Evolutionary conservation across 192 early-diverging fungal species (phyloP).

Genomic region (Geranomyces michiganensis): DNA sequence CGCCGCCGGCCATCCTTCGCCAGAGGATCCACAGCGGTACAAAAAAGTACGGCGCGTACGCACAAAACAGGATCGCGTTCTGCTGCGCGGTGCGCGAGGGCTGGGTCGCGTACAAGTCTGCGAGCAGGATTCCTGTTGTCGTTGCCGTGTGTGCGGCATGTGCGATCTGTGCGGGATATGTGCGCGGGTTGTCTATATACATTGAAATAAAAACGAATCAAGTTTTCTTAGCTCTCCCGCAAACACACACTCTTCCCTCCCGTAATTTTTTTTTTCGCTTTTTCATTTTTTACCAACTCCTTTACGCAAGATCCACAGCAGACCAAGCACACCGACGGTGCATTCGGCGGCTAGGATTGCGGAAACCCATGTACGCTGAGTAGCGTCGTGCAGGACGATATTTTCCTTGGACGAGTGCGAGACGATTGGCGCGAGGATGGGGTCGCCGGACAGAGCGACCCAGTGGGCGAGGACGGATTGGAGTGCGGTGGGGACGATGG

Average conservation of each 20-base stretch:
- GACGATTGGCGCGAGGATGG: neutral
- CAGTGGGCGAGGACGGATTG: neutral
- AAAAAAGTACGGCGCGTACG: constrained; percentile 10
- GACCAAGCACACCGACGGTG: neutral
- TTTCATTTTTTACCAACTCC: constrained; percentile 8
- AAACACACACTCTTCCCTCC: neutral
- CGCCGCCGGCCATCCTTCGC: too few species aligned
- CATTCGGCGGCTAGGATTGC: neutral
- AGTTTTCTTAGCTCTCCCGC: neutral
- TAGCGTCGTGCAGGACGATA: too few species aligned
- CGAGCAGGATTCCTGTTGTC: neutral
- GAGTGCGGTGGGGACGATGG: neutral
- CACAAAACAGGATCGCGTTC: neutral
- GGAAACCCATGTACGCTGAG: neutral
- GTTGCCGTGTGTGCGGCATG: constrained; percentile 11
- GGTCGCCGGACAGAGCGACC: neutral
- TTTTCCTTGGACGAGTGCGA: neutral
- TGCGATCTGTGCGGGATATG: neutral
- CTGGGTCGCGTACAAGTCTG: neutral
- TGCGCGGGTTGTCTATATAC: constrained; percentile 8
- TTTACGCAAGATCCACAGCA: neutral
- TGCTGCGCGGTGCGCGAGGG: neutral
- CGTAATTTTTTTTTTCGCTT: neutral
- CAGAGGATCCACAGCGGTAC: constrained; percentile 1
- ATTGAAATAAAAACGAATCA: neutral